phyloP scores from a whole-genome alignment of 495 filamentous ascomycete genomes.

The Penicillium macrosclerotiorum region DNA sequence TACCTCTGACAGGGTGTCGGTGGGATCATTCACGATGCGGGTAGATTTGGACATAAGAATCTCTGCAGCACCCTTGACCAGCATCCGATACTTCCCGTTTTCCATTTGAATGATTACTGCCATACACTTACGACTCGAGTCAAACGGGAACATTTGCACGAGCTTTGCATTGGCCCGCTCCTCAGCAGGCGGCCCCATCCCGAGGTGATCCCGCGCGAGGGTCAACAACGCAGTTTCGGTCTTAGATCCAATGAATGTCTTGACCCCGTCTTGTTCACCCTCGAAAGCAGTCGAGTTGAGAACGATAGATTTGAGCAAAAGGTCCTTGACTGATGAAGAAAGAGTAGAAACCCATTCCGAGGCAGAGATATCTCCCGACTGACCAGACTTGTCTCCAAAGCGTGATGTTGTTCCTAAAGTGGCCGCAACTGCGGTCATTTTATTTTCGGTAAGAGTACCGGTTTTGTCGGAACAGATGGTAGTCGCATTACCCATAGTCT shows the following conservation, averaged over 20 bases:
- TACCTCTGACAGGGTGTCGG: slow-evolving; percentile 50
- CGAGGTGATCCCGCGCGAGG: slow-evolving; percentile 74
- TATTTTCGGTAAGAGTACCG: slow-evolving; percentile 90
- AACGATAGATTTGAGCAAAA: slow-evolving; percentile 72
- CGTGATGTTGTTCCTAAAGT: slow-evolving; percentile 66
- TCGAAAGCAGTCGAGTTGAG: slow-evolving; percentile 91
- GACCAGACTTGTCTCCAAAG: slow-evolving; percentile 59
- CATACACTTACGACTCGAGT: slow-evolving; percentile 88
- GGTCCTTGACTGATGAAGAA: slow-evolving; percentile 53
- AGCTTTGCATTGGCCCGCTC: slow-evolving; percentile 67
- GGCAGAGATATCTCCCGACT: slow-evolving; percentile 43
- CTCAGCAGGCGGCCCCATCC: slow-evolving; percentile 67
- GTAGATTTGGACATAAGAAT: slow-evolving; percentile 74
- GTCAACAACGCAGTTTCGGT: slow-evolving; percentile 81
- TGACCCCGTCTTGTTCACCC: slow-evolving; percentile 64
- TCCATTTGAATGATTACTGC: slow-evolving; percentile 67
- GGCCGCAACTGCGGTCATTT: slow-evolving; percentile 83
- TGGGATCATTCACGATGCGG: slow-evolving; percentile 69
- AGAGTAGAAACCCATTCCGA: slow-evolving; percentile 62
- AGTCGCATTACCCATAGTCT: slow-evolving; percentile 98
- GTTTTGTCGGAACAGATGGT: slow-evolving; percentile 98
- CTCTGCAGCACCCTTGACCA: slow-evolving; percentile 88
- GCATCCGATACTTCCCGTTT: slow-evolving; percentile 67
- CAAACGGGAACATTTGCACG: slow-evolving; percentile 78
- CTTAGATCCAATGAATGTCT: slow-evolving; percentile 81